A percentile compares a stretch with the other conserved stretches of the same genome.
These are phyloP conservation scores for Alternaria panax DNA, from an alignment of 2,329 filamentous ascomycete genomes.

Conservation along the genomic window DNA sequence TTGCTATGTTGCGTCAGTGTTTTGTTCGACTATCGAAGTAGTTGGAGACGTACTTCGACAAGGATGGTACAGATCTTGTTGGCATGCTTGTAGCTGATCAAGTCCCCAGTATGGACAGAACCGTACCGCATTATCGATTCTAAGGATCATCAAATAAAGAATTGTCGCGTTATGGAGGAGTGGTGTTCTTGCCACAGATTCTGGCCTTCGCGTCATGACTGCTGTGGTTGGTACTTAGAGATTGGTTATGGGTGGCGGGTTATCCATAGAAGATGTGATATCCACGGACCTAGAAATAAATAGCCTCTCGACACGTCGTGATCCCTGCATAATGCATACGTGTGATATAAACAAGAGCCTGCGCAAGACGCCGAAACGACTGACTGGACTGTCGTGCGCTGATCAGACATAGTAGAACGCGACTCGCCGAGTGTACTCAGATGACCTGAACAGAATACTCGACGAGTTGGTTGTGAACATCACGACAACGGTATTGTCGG, in stretches of 20 bases:
- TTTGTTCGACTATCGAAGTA: neutral
- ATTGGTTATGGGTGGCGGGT: neutral
- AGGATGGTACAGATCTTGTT: neutral
- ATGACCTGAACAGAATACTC: neutral
- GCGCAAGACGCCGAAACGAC: neutral
- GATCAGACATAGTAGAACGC: neutral
- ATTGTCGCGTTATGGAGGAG: neutral
- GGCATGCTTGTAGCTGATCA: neutral
- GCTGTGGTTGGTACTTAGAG: neutral
- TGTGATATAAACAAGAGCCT: neutral
- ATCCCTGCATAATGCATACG: neutral
- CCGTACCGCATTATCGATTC: neutral
- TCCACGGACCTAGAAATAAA: neutral
- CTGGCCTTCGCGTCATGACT: neutral
- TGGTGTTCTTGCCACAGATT: neutral
- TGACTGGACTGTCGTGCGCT: neutral
- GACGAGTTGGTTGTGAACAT: neutral
- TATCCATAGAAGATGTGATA: neutral
- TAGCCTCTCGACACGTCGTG: neutral
- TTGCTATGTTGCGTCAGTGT: neutral
- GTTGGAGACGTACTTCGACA: neutral
- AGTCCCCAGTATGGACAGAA: neutral
- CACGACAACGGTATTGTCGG: neutral
- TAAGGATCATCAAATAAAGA: neutral
- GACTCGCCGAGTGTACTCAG: neutral